Evolutionary conservation across 2,329 filamentous ascomycete genomes (phyloP), one percentile per base, ranked within the genome.

Genomic region (Diaporthe vaccinii): DNA sequence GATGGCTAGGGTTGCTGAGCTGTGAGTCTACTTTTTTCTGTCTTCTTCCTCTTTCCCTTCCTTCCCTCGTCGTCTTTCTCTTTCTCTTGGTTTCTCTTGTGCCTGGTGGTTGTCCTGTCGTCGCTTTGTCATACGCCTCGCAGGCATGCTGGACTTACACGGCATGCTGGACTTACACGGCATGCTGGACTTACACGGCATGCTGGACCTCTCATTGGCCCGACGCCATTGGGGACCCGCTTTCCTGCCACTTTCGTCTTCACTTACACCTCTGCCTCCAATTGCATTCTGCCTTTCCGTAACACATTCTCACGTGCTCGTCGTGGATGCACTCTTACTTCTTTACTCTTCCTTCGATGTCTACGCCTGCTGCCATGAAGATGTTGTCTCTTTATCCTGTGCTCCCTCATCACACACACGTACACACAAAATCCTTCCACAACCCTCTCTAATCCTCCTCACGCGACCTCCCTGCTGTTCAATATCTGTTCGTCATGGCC

Each of bases 1-100:
- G 0, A 95, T 98, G 81, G 93, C 94, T 67, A 92, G 92, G 78
- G 95, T 95, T 84, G 95, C 95, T 74, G 91, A 95, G 81, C 88
- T 98, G 95, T 98, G 89, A 89, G 94, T 91, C 44, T 62, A 15
- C 17, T 31, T 44, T 4, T 68, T 68, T 12, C 5, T n/a, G n/a
- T n/a, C 2, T 51, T 15, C n/a, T 9, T 20, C 55, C 65, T 69
- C 58, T 9, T 68, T 14, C 7, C 3, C 44, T 12, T 25, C 10
- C 25, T 53, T 67, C 61, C 61, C 46, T 71, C 17, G 41, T 44
- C 59, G 17, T 34, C 44, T 69, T 34, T 6, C 68, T 20, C 17
- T 25, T 39, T 34, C n/a, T 1, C 55, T 41, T 74, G 34, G 12
- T 53, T 36, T 39, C 44, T 41, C 36, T 28, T 17, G 4, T n/a